Percentiles rank a stretch among this genome's conserved stretches.
Evolutionary conservation across 1,284 basidiomycete genomes (phyloP).

Genomic region (Boletus subluridellus): DNA sequence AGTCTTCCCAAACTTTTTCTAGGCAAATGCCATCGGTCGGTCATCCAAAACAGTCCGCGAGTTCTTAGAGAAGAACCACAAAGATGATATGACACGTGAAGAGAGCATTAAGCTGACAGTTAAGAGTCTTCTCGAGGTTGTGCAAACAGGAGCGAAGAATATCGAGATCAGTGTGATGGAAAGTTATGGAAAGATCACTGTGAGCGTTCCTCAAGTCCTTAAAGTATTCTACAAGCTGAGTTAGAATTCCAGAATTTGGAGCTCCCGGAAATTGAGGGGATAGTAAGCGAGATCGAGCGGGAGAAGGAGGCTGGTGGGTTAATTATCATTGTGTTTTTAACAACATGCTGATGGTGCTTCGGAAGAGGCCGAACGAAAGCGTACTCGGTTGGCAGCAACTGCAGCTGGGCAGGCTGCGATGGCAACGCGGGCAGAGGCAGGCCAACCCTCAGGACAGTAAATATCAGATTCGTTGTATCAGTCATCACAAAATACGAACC

Average conservation of each 20-base stretch:
- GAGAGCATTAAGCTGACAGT: slow-evolving; percentile 94
- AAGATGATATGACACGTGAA: slow-evolving; percentile 83
- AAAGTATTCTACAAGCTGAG: slow-evolving; percentile 1
- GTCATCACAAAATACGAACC: slow-evolving; percentile 8
- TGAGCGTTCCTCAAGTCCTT: slow-evolving; percentile 40
- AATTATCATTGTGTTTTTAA: slow-evolving; percentile 39
- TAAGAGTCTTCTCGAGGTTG: slow-evolving; percentile 95
- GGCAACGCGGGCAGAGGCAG: slow-evolving; percentile 53
- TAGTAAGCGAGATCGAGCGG: slow-evolving; percentile 87
- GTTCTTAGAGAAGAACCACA: slow-evolving; percentile 98
- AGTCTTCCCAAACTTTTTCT: slow-evolving; percentile 3
- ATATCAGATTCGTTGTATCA: slow-evolving; percentile 18
- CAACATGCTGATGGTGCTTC: slow-evolving; percentile 69
- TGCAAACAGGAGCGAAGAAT: slow-evolving; percentile 99
- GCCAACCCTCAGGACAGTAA: slow-evolving; percentile 40
- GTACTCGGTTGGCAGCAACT: slow-evolving; percentile 62
- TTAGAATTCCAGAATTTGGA: slow-evolving; percentile 66
- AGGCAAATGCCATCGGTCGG: slow-evolving; percentile 97
- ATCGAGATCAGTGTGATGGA: slow-evolving; percentile 98
- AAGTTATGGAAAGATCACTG: slow-evolving; percentile 85
- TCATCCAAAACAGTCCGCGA: slow-evolving; percentile 98
- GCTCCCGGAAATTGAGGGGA: slow-evolving; percentile 82
- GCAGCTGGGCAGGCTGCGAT: slow-evolving; percentile 83
- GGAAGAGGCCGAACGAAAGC: slow-evolving; percentile 91
- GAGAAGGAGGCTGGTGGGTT: slow-evolving; percentile 90